Conservation (phyloP, 495 filamentous ascomycete species). For the Daldinia caldariorum region DNA sequence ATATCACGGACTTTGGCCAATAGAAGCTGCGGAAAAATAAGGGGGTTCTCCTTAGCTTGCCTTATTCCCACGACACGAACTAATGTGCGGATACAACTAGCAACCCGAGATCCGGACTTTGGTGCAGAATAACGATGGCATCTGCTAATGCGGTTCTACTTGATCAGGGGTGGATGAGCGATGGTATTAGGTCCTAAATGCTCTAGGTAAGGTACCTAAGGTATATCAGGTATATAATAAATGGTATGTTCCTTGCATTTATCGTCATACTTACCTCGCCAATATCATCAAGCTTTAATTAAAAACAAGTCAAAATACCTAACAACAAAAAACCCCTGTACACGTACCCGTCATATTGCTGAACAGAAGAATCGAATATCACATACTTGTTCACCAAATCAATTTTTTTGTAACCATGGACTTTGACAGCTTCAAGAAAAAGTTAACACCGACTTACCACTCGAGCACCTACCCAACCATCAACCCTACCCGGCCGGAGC, state of each 20-base stretch:
- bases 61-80: background rate
- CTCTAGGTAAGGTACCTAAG: too few species aligned
- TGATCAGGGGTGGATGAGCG: background rate
- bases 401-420: background rate
- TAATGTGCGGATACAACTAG: background rate
- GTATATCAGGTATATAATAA: background rate
- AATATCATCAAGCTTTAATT: background rate
- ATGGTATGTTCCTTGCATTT: background rate
- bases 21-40: conserved; percentile 28
- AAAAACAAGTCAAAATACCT: background rate
- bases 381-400: background rate
- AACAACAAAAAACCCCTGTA: background rate
- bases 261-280: background rate
- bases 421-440: background rate
- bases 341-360: too few species aligned
- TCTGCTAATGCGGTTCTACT: background rate
- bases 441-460: conserved; percentile 45
- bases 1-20: conserved; percentile 16
- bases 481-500: conserved; percentile 54
- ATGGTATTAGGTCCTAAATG: background rate
- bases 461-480: conserved; percentile 52
- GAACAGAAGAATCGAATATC: background rate
- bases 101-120: background rate
- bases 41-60: background rate
- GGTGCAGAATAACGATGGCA: background rate